Percentiles rank a stretch among this genome's conserved stretches.
These are phyloP conservation scores for Heracleum sosnowskyi DNA, from an alignment of 129 eudicot genomes.

Conservation along the genomic window DNA sequence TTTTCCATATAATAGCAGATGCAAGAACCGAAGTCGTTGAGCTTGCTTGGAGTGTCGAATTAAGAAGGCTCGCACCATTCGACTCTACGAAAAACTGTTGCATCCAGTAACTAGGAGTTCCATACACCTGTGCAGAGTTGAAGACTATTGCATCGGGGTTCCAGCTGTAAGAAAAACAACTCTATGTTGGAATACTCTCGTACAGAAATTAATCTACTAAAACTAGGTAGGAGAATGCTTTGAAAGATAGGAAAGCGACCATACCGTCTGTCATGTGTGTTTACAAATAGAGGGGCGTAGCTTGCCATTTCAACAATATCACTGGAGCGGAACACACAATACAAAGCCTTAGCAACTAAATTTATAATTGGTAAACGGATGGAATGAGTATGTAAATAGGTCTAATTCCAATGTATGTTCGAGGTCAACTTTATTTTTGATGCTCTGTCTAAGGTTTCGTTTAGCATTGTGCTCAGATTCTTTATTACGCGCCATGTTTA, in stretches of 20 bases:
- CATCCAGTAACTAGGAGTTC: conserved; percentile 97
- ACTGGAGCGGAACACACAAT: conserved; percentile 32
- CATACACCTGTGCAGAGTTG: conserved; percentile 58
- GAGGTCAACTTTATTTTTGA: not conserved
- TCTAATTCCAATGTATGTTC: not conserved
- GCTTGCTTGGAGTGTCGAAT: conserved; percentile 34
- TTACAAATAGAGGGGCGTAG: conserved; percentile 81
- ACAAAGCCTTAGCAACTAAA: not conserved
- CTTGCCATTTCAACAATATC: conserved; percentile 86
- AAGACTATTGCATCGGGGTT: conserved; percentile 83
- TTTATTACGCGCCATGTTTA: too few species aligned
- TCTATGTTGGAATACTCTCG: not conserved
- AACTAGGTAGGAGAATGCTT: not conserved
- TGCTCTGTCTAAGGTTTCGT: not conserved
- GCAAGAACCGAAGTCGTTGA: conserved; percentile 49
- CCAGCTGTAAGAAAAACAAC: conserved; percentile 40
- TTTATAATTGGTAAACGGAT: not conserved
- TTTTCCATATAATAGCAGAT: conserved; percentile 60
- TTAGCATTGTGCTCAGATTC: not conserved
- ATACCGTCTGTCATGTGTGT: conserved; percentile 54
- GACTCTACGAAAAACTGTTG: conserved; percentile 69
- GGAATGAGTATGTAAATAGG: not conserved
- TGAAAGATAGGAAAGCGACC: conserved; percentile 1
- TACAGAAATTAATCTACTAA: not conserved
- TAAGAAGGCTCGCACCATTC: conserved; percentile 68